These are phyloP conservation scores for Casuarina cunninghamiana DNA, from an alignment of 306 rosid species.

Conservation along the genomic window DNA sequence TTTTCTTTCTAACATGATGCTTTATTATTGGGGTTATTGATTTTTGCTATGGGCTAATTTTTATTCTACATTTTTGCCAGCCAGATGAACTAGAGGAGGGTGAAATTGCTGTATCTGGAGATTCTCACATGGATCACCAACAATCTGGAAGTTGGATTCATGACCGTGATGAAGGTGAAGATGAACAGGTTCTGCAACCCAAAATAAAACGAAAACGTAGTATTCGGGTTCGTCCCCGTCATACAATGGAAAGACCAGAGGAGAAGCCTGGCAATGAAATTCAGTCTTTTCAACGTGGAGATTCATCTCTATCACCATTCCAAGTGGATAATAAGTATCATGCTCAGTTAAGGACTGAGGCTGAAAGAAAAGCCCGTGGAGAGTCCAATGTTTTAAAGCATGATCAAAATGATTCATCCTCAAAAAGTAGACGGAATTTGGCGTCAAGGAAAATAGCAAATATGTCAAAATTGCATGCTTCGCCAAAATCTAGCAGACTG, in stretches of 20 bases:
- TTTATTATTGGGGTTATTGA: conserved; percentile 23
- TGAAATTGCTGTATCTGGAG: conserved; percentile 91
- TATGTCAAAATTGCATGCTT: conserved; percentile 60
- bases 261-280: conserved; percentile 70
- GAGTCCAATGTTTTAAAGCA: conserved; percentile 56
- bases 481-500: conserved; percentile 72
- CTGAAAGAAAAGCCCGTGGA: conserved; percentile 55
- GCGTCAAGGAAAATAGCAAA: conserved; percentile 67
- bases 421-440: conserved; percentile 58
- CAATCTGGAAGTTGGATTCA: conserved; percentile 93
- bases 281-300: conserved; percentile 61
- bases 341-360: conserved; percentile 46
- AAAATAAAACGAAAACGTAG: conserved; percentile 91
- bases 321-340: conserved; percentile 57
- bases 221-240: conserved; percentile 84
- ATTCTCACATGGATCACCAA: conserved; percentile 86
- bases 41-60: conserved; percentile 34
- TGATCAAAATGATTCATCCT: conserved; percentile 63
- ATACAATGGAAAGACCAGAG: conserved; percentile 66
- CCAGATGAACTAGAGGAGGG: conserved; percentile 92
- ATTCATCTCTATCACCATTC: conserved; percentile 59
- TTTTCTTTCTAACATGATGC: conserved; percentile 32
- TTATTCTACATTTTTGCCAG: conserved; percentile 50
- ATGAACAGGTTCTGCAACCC: conserved; percentile 92
- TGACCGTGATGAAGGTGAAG: conserved; percentile 94